These are phyloP conservation scores for Westerdykella aurantiaca DNA, from an alignment of 2,329 filamentous ascomycete genomes.

Conservation along the genomic window DNA sequence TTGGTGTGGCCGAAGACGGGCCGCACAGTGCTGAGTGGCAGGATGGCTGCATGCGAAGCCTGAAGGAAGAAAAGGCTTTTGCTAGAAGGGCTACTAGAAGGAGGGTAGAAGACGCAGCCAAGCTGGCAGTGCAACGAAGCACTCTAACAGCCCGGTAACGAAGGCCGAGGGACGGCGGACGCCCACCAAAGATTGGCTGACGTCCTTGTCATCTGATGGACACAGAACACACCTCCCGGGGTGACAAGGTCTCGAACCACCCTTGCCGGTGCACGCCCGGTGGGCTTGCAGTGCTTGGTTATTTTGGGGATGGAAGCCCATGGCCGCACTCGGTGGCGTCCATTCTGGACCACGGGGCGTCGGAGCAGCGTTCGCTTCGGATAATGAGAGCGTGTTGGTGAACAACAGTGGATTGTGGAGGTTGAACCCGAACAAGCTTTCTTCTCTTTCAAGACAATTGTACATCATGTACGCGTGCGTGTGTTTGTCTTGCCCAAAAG, in stretches of 20 bases:
- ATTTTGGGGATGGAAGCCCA: constrained; percentile 2
- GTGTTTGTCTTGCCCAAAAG: too few relatives aligned
- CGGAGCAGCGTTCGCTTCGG: not conserved
- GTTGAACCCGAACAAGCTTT: not conserved
- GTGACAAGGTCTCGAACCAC: not conserved
- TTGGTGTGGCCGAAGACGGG: not conserved
- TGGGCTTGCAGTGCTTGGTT: constrained; percentile 1
- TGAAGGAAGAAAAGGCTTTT: not conserved
- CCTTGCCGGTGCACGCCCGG: not conserved
- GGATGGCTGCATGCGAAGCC: constrained; percentile 2
- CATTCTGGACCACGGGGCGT: constrained; percentile 1
- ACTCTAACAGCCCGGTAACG: not conserved
- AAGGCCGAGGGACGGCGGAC: not conserved
- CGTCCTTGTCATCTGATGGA: constrained; percentile 4
- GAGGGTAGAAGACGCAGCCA: constrained; percentile 2
- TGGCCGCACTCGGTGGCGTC: constrained; percentile 4
- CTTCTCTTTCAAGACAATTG: too few relatives aligned
- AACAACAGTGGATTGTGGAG: not conserved
- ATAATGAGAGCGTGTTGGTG: not conserved
- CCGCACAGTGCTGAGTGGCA: not conserved
- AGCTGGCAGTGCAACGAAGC: constrained; percentile 1
- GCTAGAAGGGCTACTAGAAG: constrained; percentile 4
- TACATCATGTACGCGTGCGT: too few relatives aligned
- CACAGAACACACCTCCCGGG: not conserved
- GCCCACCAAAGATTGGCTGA: constrained; percentile 2